A percentile compares a stretch with the other conserved stretches of the same genome.
Conservation (phyloP, 495 filamentous ascomycete species). For the Bacidia gigantensis region DNA sequence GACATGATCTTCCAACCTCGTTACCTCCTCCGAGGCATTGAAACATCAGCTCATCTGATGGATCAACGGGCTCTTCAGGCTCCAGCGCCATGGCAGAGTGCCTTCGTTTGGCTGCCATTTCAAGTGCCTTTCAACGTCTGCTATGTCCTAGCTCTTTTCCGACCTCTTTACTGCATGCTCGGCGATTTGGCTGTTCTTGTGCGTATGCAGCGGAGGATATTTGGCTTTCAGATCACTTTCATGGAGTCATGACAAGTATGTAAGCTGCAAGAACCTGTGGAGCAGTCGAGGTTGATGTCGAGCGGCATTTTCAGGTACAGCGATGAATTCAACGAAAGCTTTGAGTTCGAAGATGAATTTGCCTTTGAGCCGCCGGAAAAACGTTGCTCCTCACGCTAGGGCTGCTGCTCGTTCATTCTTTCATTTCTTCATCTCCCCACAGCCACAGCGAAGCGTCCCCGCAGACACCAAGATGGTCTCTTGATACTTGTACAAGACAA, state of each 20-base stretch:
- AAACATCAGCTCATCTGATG: constrained; percentile 82
- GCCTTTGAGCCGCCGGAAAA: neutral
- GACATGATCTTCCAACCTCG: constrained; percentile 92
- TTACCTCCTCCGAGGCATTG: constrained; percentile 89
- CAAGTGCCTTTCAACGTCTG: neutral
- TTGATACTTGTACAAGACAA: neutral
- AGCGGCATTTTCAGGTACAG: too few relatives aligned
- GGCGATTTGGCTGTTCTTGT: too few relatives aligned
- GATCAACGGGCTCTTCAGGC: constrained; percentile 54
- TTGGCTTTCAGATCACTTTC: too few relatives aligned
- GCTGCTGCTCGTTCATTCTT: neutral
- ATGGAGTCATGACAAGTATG: too few relatives aligned
- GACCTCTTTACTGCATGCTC: neutral
- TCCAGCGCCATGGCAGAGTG: constrained; percentile 56
- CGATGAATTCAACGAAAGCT: too few relatives aligned
- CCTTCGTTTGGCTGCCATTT: constrained; percentile 67
- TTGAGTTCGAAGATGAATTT: neutral
- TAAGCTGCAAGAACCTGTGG: too few relatives aligned
- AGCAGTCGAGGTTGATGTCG: too few relatives aligned
- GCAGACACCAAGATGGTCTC: neutral
- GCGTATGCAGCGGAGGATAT: too few relatives aligned
- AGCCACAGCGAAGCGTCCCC: neutral
- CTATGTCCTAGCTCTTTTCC: neutral
- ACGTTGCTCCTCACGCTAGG: neutral
- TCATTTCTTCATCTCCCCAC: neutral